phyloP scores from a whole-genome alignment of 2,329 filamentous ascomycete species.

The Blastomyces emzantsi region DNA sequence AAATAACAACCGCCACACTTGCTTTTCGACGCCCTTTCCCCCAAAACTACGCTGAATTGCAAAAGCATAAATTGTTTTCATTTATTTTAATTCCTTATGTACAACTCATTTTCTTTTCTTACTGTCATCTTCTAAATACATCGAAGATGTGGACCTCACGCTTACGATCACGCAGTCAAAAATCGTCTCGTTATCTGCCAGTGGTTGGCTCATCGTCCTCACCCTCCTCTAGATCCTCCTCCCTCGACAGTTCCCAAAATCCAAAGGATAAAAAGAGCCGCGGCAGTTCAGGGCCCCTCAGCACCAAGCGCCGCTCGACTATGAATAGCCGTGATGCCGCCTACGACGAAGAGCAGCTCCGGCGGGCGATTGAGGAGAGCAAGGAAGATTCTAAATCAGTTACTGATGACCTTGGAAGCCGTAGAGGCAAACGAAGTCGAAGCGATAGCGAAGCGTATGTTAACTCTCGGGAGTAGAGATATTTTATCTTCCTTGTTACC shows the following conservation, averaged over 20 bases:
- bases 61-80: background rate
- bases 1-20: constrained; percentile 1
- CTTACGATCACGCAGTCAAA: constrained; percentile 43
- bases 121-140: constrained; percentile 5
- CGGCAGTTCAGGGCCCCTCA: constrained; percentile 46
- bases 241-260: constrained; percentile 32
- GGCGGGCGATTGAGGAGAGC: constrained; percentile 88
- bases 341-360: constrained; percentile 85
- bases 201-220: constrained; percentile 43
- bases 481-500: constrained; percentile 5
- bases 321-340: constrained; percentile 96
- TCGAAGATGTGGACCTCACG: constrained; percentile 16
- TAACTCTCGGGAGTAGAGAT: constrained; percentile 9
- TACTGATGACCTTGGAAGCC: constrained; percentile 46
- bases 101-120: background rate
- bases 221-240: constrained; percentile 37
- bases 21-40: background rate
- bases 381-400: constrained; percentile 62
- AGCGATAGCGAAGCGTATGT: constrained; percentile 94
- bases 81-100: background rate
- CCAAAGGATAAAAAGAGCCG: constrained; percentile 38
- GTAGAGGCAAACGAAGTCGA: constrained; percentile 70
- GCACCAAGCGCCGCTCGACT: constrained; percentile 79
- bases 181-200: constrained; percentile 56
- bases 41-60: background rate